Base-by-base conservation (phyloP, 2,329 filamentous ascomycete species). In the Xylariaceae sp. region DNA sequence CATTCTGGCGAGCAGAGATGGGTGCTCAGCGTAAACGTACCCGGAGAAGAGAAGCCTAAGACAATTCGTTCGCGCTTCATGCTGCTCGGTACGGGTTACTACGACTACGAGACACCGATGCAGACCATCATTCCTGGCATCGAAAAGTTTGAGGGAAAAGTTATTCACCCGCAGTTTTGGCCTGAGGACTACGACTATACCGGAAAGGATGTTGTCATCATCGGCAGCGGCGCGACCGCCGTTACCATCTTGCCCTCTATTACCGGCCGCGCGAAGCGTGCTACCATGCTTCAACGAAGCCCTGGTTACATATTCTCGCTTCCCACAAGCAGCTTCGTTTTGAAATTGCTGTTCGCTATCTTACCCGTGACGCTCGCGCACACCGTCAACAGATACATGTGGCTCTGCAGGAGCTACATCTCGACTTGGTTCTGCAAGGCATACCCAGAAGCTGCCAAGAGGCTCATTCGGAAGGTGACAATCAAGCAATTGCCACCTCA, bases 251-350 rank as follows among this genome's bases (percentile, higher is more conserved):
- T 93, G 5, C 88, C 88, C 1, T 77, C 75, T 32, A 67, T 93
- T 37, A 79, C 81, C 1, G 69, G 85, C 33, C 78, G 75, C 37
- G 85, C 84, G 5, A 68, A 67, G 6, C 74, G 77, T 16, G 80
- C 88, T 22, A 91, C 86, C 1, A 88, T 91, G 79, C 72, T 94
- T 1, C 88, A 94, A 67, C 79, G 88, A 45, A 88, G 82, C 33
- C 88, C 88, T 0, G 78, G 75, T 1, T 91, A 87, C 57, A 75
- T 90, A 44, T 55, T 85, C 36, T 69, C 76, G n/a, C 55, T 80
- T 2, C 67, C 75, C 0, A 70, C 73, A 20, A 58, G 59, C 6
- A 70, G 70, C 35, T 45, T 50, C 2, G 37, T 69, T 2, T 63
- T 70, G 27, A 60, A 21, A 12, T 22, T 53, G 14, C 21, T 55